These are phyloP conservation scores for Cutaneotrichosporon spelunceum DNA, from an alignment of 1,284 basidiomycete species.

Conservation along the genomic window DNA sequence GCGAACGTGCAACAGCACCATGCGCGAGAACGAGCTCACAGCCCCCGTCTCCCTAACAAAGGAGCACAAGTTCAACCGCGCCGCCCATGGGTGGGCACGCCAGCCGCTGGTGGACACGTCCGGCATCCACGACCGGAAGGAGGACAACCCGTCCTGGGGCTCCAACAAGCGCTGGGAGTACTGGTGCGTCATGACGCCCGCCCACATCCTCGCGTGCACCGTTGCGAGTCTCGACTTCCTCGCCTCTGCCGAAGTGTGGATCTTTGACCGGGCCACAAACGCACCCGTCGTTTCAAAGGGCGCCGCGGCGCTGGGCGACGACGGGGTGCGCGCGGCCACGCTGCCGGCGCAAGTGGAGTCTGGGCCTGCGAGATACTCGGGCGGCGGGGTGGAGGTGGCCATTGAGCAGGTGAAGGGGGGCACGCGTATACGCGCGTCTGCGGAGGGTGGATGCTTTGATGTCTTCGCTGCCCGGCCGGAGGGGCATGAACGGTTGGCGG, in stretches of 20 bases:
- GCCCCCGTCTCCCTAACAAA: conserved; percentile 11
- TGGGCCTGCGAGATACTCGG: conserved; percentile 9
- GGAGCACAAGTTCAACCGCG: conserved; percentile 16
- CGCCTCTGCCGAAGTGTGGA: conserved; percentile 8
- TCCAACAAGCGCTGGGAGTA: conserved; percentile 24
- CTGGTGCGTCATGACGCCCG: conserved; percentile 21
- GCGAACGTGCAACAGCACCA: background rate
- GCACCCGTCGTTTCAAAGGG: background rate
- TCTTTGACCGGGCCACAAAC: conserved; percentile 10
- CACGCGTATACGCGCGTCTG: conserved; percentile 14
- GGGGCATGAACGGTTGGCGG: conserved; percentile 20
- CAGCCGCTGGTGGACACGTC: conserved; percentile 13
- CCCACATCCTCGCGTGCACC: conserved; percentile 14
- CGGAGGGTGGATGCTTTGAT: conserved; percentile 14
- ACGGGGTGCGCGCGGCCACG: background rate
- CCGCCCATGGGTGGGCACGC: conserved; percentile 20
- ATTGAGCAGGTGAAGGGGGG: conserved; percentile 14
- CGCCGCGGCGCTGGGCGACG: background rate
- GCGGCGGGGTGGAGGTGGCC: conserved; percentile 5
- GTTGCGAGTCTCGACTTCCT: conserved; percentile 16
- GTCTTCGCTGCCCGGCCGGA: conserved; percentile 13
- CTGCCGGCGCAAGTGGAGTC: conserved; percentile 12
- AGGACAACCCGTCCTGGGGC: background rate
- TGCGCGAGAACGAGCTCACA: conserved; percentile 16
- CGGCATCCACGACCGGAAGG: conserved; percentile 9